Percentiles rank a stretch among this genome's conserved stretches.
Evolutionary conservation across 331 rosid genomes (phyloP).

Genomic region (Erythrophleum ivorense): DNA sequence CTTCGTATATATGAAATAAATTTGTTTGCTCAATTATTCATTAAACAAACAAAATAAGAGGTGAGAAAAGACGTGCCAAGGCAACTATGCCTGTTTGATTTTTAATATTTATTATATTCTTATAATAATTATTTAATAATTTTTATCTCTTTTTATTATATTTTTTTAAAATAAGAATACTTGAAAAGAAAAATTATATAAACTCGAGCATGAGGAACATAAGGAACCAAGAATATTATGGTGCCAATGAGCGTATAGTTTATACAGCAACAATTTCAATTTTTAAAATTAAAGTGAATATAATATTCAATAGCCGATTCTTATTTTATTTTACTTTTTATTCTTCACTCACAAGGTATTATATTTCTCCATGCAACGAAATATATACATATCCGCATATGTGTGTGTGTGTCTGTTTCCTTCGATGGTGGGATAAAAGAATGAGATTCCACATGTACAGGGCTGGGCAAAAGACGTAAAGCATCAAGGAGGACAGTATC

Average conservation of each 20-base stretch:
- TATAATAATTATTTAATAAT: too few species aligned
- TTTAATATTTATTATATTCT: too few species aligned
- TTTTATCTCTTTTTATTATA: too few species aligned
- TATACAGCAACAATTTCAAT: not conserved
- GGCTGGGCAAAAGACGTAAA: too few species aligned
- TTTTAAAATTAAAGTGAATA: not conserved
- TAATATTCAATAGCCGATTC: not conserved
- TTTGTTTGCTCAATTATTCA: not conserved
- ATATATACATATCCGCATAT: too few species aligned
- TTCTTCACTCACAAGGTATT: too few species aligned
- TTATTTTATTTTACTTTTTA: too few species aligned
- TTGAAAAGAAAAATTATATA: not conserved
- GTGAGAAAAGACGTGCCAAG: too few species aligned
- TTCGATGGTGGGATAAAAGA: not conserved
- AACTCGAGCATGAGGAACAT: not conserved
- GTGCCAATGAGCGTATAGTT: not conserved
- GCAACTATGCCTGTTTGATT: not conserved
- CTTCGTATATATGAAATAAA: not conserved
- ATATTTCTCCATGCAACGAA: too few species aligned
- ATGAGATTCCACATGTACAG: not conserved
- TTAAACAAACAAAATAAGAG: not conserved
- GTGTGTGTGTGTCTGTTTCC: too few species aligned
- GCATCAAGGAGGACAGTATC: not conserved
- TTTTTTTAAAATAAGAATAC: too few species aligned
- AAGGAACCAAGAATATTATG: not conserved